phyloP scores from a whole-genome alignment of 192 early-diverging fungal species.

The Coemansia sp. region DNA sequence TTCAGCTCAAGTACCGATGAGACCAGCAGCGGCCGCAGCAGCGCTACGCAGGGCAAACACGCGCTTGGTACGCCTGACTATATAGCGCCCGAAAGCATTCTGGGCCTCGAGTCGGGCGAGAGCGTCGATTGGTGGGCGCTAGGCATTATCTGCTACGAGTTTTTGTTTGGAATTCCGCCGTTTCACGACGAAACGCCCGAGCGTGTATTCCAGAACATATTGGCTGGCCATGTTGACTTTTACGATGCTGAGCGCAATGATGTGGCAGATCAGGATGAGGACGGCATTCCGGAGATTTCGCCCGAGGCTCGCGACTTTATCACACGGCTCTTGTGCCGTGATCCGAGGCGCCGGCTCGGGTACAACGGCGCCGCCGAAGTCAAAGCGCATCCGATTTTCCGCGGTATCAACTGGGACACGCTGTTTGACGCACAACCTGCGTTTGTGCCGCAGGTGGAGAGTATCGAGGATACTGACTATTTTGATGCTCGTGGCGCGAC shows the following conservation, averaged over 20 bases:
- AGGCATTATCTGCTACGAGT: constrained; percentile 90
- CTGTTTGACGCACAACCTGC: constrained; percentile 62
- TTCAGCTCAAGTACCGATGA: constrained; percentile 13
- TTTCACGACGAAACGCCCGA: constrained; percentile 57
- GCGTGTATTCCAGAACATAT: constrained; percentile 46
- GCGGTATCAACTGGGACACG: constrained; percentile 59
- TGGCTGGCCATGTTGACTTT: constrained; percentile 37
- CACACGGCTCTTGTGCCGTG: constrained; percentile 57
- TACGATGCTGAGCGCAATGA: constrained; percentile 26
- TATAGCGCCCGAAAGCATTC: constrained; percentile 91
- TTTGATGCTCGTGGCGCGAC: constrained; percentile 87
- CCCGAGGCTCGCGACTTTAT: constrained; percentile 51
- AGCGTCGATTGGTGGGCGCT: constrained; percentile 91
- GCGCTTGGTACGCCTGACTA: constrained; percentile 87
- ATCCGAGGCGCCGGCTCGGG: constrained; percentile 60
- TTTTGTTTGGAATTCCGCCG: constrained; percentile 83
- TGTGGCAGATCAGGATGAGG: constrained; percentile 14
- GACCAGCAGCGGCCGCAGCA: not conserved
- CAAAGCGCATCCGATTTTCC: constrained; percentile 63
- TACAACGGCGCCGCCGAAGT: constrained; percentile 58
- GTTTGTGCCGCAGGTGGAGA: constrained; percentile 77
- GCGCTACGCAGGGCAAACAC: constrained; percentile 28
- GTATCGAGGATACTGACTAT: constrained; percentile 85
- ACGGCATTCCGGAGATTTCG: constrained; percentile 17
- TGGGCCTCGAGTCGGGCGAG: constrained; percentile 70